Percentiles rank a stretch among this genome's conserved stretches.
Conservation (phyloP, 352 stramenopile genomes). For the Globisporangium cystogenes region DNA sequence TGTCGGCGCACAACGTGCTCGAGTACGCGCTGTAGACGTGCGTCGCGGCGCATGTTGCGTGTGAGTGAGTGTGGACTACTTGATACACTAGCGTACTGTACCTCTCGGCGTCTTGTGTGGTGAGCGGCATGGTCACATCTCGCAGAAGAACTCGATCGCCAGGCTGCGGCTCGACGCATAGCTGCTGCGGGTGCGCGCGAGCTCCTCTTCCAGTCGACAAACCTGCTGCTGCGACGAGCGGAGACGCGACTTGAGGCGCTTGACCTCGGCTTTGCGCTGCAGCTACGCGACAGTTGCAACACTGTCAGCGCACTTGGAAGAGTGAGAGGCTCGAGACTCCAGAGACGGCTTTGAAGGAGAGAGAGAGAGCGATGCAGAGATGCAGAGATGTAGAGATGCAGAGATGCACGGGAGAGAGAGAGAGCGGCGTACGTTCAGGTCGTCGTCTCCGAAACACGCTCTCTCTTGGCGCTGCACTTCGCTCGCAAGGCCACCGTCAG, state of each 20-base stretch:
- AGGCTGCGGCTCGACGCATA: constrained; percentile 43
- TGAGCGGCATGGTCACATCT: constrained; percentile 26
- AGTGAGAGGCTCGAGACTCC: constrained; percentile 4
- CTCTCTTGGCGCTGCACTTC: background rate
- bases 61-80: background rate
- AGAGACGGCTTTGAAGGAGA: too few species aligned
- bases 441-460: background rate
- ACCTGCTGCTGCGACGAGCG: constrained; percentile 50
- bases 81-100: background rate
- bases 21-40: constrained; percentile 42
- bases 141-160: constrained; percentile 61
- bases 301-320: too few species aligned
- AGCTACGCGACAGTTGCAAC: constrained; percentile 15
- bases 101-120: background rate
- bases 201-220: constrained; percentile 47
- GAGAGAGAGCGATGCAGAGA: constrained; percentile 18
- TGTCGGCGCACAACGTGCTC: constrained; percentile 69
- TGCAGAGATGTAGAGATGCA: background rate
- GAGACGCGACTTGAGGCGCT: constrained; percentile 44
- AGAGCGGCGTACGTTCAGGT: constrained; percentile 7
- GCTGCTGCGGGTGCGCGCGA: constrained; percentile 37
- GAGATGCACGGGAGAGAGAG: constrained; percentile 2
- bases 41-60: background rate
- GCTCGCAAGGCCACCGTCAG: background rate
- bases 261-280: constrained; percentile 50